These are phyloP conservation scores for Phytophthora fragariae DNA, from an alignment of 352 stramenopile genomes.

Conservation along the genomic window DNA sequence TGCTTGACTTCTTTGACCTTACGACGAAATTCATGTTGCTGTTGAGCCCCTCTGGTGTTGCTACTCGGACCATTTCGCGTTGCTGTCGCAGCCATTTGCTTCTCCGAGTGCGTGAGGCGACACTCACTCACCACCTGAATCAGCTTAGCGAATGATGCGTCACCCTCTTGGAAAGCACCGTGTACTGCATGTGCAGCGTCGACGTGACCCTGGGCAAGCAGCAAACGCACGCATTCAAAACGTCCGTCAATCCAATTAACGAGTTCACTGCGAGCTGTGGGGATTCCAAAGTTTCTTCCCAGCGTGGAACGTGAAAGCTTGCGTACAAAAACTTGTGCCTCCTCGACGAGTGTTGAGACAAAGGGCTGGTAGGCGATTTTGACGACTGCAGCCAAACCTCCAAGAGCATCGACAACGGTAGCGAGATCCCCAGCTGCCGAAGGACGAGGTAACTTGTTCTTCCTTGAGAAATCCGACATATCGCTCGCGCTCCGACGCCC, in stretches of 20 bases:
- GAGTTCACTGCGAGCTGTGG: neutral
- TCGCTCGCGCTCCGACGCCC: neutral
- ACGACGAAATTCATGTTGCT: neutral
- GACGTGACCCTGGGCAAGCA: neutral
- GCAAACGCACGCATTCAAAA: neutral
- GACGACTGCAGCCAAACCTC: neutral
- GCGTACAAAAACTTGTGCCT: neutral
- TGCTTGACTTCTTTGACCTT: neutral
- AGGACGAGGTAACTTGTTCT: conserved; percentile 10
- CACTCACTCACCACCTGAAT: conserved; percentile 7
- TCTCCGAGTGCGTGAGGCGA: neutral
- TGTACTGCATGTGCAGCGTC: neutral
- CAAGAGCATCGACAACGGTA: neutral
- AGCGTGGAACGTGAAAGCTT: neutral
- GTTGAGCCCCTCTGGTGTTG: neutral
- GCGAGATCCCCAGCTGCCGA: neutral
- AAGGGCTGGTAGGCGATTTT: conserved; percentile 1
- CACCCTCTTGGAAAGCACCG: neutral
- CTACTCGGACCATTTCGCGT: neutral
- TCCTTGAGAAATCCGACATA: conserved; percentile 16
- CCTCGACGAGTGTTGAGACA: neutral
- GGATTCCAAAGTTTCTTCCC: neutral
- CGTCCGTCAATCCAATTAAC: conserved; percentile 13
- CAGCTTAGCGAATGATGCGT: neutral
- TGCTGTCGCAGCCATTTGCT: too few relatives aligned